These are phyloP conservation scores for Diutina pseudorugosa DNA, from an alignment of 1,139 yeast species.

Conservation along the genomic window DNA sequence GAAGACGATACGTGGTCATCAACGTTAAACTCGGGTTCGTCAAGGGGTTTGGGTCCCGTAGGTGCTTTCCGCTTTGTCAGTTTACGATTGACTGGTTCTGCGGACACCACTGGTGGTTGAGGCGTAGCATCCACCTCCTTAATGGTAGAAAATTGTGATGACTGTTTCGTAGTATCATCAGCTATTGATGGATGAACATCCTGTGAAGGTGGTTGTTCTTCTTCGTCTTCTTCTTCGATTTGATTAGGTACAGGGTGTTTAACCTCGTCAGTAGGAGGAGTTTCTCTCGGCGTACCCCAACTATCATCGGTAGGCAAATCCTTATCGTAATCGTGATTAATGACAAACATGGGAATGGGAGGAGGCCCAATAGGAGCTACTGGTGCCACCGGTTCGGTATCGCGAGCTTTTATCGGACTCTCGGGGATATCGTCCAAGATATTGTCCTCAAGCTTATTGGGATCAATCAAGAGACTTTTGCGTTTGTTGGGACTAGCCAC, in stretches of 20 bases:
- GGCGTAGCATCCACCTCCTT: too few species aligned
- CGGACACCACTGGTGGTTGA: neutral
- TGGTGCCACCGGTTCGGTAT: neutral
- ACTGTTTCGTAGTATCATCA: too few species aligned
- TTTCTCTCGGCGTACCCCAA: neutral
- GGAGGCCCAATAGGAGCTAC: neutral
- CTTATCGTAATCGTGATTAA: constrained; percentile 1
- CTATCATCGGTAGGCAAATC: neutral
- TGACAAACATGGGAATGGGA: constrained; percentile 1
- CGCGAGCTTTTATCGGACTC: neutral
- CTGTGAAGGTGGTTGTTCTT: neutral
- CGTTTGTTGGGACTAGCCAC: constrained; percentile 1
- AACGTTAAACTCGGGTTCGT: neutral
- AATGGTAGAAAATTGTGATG: too few species aligned
- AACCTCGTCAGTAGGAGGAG: neutral
- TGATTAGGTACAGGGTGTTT: neutral
- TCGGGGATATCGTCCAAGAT: neutral
- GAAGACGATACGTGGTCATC: neutral
- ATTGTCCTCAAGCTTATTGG: neutral
- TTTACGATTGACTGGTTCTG: neutral
- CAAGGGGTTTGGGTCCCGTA: neutral
- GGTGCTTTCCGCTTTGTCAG: neutral
- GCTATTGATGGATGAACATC: too few species aligned
- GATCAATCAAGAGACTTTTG: neutral
- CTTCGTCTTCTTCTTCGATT: neutral